Conservation (phyloP, 768 basidiomycete species). For the Hydnum rufescens region DNA sequence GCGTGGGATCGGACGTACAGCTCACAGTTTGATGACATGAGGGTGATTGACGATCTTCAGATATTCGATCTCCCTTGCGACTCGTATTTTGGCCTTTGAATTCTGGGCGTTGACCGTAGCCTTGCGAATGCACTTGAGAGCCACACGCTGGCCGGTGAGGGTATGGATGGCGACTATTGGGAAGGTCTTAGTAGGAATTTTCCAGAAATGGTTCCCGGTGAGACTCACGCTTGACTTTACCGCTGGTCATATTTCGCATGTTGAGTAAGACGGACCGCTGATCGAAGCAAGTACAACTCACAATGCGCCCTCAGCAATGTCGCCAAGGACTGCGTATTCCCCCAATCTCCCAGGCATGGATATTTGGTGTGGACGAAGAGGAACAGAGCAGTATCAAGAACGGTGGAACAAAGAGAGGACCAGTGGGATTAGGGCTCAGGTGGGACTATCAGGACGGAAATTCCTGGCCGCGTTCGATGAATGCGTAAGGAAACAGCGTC, state of each 20-base stretch:
- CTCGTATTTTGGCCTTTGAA: conserved; percentile 66
- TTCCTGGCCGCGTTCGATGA: too few relatives aligned
- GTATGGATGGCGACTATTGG: conserved; percentile 74
- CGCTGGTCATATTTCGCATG: conserved; percentile 17
- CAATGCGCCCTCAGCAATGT: conserved; percentile 92
- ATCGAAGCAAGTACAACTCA: background rate
- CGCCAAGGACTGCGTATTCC: conserved; percentile 70
- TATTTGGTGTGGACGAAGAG: background rate
- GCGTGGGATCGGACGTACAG: background rate
- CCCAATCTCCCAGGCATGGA: conserved; percentile 36
- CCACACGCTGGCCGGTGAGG: conserved; percentile 86
- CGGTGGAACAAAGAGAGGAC: too few relatives aligned
- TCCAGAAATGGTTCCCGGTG: background rate
- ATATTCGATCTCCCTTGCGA: conserved; percentile 92
- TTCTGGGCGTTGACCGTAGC: conserved; percentile 69
- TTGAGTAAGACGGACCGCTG: background rate
- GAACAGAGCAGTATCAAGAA: background rate
- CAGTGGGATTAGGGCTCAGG: too few relatives aligned
- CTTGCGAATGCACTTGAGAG: conserved; percentile 95
- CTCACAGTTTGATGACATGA: conserved; percentile 93
- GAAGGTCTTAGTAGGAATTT: background rate
- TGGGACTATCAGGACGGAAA: too few relatives aligned
- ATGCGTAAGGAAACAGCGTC: too few relatives aligned
- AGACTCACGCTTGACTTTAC: conserved; percentile 91
- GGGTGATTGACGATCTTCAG: conserved; percentile 89